A percentile compares a stretch with the other conserved stretches of the same genome.
These are phyloP conservation scores for Microthyrium microscopicum DNA, from an alignment of 2,329 filamentous ascomycete species.

Conservation along the genomic window DNA sequence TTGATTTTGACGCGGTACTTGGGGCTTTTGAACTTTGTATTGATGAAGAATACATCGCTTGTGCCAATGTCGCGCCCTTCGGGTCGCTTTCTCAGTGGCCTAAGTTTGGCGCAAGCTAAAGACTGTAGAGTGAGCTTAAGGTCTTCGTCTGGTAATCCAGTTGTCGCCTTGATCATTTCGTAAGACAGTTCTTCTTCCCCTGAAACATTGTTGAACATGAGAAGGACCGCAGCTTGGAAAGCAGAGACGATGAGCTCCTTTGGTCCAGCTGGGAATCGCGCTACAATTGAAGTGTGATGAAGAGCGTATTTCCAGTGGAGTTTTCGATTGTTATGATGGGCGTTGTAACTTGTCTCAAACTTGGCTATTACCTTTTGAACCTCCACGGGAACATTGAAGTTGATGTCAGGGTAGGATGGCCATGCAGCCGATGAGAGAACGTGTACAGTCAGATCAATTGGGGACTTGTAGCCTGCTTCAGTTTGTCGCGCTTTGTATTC, in stretches of 20 bases:
- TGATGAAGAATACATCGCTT: conserved; percentile 74
- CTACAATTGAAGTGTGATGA: conserved; percentile 77
- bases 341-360: conserved; percentile 75
- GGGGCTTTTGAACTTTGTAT: conserved; percentile 56
- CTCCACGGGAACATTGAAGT: conserved; percentile 56
- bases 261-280: conserved; percentile 57
- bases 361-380: conserved; percentile 61
- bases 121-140: conserved; percentile 86
- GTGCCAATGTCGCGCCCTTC: conserved; percentile 63
- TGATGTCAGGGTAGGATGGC: conserved; percentile 73
- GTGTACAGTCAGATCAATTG: conserved; percentile 66
- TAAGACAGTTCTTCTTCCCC: conserved; percentile 53
- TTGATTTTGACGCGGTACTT: conserved; percentile 96
- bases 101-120: conserved; percentile 75
- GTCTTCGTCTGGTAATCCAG: conserved; percentile 59
- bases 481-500: conserved; percentile 59
- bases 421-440: conserved; percentile 84
- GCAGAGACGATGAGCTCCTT: conserved; percentile 86
- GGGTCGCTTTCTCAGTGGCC: conserved; percentile 71
- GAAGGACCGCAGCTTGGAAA: conserved; percentile 79
- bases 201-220: conserved; percentile 67
- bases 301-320: conserved; percentile 85
- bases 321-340: conserved; percentile 74
- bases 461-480: conserved; percentile 38
- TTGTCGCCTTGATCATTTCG: conserved; percentile 55